Conservation (phyloP, 352 stramenopile genomes). For the Phytophthora aleatoria region DNA sequence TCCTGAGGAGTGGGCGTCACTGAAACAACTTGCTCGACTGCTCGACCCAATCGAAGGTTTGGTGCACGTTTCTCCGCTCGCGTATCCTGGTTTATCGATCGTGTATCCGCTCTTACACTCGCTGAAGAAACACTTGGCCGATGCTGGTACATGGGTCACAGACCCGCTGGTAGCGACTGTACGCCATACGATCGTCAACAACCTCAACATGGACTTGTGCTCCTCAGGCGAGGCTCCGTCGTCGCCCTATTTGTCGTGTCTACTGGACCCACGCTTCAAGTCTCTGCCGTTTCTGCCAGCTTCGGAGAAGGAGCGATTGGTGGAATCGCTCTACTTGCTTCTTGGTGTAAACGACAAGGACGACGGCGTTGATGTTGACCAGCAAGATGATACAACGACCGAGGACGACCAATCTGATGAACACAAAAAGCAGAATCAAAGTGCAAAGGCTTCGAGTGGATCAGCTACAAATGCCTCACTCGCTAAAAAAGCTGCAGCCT, state of each 20-base stretch:
- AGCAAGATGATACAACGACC: slow-evolving; percentile 12
- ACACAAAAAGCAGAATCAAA: slow-evolving; percentile 27
- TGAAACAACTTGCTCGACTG: slow-evolving; percentile 71
- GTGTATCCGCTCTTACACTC: slow-evolving; percentile 71
- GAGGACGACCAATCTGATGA: slow-evolving; percentile 30
- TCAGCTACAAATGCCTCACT: slow-evolving; percentile 5
- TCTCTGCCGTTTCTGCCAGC: slow-evolving; percentile 63
- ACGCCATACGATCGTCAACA: slow-evolving; percentile 58
- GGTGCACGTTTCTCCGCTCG: slow-evolving; percentile 64
- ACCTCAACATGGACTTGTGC: slow-evolving; percentile 60
- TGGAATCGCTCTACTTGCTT: slow-evolving; percentile 59
- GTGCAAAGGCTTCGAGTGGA: slow-evolving; percentile 21
- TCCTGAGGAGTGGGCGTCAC: slow-evolving; percentile 61
- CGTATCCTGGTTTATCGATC: slow-evolving; percentile 76
- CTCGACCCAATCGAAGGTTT: slow-evolving; percentile 71
- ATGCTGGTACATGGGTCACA: slow-evolving; percentile 65
- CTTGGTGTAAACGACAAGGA: slow-evolving; percentile 50
- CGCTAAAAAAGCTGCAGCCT: slow-evolving; percentile 28
- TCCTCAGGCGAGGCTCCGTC: slow-evolving; percentile 49
- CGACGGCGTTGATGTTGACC: slow-evolving; percentile 24
- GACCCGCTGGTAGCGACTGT: slow-evolving; percentile 67
- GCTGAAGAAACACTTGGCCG: slow-evolving; percentile 70
- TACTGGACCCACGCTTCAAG: slow-evolving; percentile 81
- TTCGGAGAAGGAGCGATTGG: slow-evolving; percentile 55
- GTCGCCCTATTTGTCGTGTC: slow-evolving; percentile 68